phyloP scores from a whole-genome alignment of 2,329 filamentous ascomycete genomes.

The Xylaria sp. region DNA sequence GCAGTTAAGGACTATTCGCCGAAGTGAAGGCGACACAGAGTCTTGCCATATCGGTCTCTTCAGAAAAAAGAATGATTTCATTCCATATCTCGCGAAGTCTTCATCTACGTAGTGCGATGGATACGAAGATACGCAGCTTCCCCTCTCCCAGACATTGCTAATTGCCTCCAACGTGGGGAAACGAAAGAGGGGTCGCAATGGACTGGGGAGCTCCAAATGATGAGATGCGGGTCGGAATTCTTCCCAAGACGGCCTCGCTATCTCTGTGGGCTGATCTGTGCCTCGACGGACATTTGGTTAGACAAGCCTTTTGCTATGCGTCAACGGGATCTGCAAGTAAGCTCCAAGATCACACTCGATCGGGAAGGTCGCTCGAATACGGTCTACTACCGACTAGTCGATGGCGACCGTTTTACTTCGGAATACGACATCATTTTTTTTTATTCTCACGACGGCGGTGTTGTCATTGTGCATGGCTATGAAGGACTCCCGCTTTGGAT shows the following conservation, averaged over 20 bases:
- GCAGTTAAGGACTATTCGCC: background rate
- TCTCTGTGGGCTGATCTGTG: background rate
- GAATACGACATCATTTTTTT: slow-evolving; percentile 24
- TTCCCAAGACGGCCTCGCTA: background rate
- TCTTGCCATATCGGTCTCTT: background rate
- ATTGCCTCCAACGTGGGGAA: slow-evolving; percentile 24
- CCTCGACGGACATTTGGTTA: background rate
- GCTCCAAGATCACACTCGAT: slow-evolving; percentile 25
- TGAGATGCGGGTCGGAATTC: background rate
- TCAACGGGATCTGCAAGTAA: slow-evolving; percentile 28
- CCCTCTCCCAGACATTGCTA: background rate
- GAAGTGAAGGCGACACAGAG: background rate
- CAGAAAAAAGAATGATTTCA: background rate
- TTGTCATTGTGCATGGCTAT: slow-evolving; percentile 27
- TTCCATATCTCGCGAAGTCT: background rate
- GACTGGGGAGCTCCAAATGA: background rate
- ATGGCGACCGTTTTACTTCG: background rate
- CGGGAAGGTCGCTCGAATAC: slow-evolving; percentile 32
- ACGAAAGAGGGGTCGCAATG: slow-evolving; percentile 11
- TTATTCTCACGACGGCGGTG: slow-evolving; percentile 3
- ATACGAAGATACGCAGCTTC: background rate
- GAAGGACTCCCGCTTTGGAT: slow-evolving; percentile 5
- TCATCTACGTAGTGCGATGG: background rate
- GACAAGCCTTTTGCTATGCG: slow-evolving; percentile 8
- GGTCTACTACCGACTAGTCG: background rate